These are phyloP conservation scores for Carallia brachiata DNA, from an alignment of 345 rosid genomes.

Conservation along the genomic window DNA sequence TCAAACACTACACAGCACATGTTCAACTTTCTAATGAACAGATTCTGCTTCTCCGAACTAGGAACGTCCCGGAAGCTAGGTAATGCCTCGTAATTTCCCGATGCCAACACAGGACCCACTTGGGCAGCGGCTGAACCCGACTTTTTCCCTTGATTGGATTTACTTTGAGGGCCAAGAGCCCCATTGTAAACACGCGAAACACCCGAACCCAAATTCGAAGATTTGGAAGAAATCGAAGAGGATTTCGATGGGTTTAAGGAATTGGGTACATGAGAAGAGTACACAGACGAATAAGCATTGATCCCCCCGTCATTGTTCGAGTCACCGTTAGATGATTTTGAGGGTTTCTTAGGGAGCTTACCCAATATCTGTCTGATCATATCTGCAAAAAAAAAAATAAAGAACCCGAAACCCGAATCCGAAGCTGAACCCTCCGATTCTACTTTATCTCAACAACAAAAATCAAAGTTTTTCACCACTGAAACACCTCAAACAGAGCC, in stretches of 20 bases:
- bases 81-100: constrained; percentile 47
- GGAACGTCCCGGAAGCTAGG: constrained; percentile 71
- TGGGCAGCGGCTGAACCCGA: neutral
- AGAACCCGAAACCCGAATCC: constrained; percentile 4
- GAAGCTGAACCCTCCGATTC: constrained; percentile 12
- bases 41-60: constrained; percentile 56
- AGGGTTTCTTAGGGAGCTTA: constrained; percentile 66
- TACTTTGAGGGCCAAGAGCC: neutral
- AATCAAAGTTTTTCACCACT: constrained; percentile 15
- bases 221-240: constrained; percentile 23
- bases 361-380: constrained; percentile 85
- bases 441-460: constrained; percentile 8
- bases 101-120: neutral
- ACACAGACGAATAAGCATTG: constrained; percentile 5
- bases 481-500: constrained; percentile 19
- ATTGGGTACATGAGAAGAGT: constrained; percentile 2
- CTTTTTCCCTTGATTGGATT: constrained; percentile 17
- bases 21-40: constrained; percentile 57
- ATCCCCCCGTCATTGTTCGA: constrained; percentile 3
- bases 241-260: constrained; percentile 1
- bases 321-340: constrained; percentile 48
- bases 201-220: constrained; percentile 3
- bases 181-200: neutral
- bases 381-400: constrained; percentile 14
- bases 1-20: constrained; percentile 68